Conservation (phyloP, 768 basidiomycete genomes). For the Holtermanniella nyarrowii region DNA sequence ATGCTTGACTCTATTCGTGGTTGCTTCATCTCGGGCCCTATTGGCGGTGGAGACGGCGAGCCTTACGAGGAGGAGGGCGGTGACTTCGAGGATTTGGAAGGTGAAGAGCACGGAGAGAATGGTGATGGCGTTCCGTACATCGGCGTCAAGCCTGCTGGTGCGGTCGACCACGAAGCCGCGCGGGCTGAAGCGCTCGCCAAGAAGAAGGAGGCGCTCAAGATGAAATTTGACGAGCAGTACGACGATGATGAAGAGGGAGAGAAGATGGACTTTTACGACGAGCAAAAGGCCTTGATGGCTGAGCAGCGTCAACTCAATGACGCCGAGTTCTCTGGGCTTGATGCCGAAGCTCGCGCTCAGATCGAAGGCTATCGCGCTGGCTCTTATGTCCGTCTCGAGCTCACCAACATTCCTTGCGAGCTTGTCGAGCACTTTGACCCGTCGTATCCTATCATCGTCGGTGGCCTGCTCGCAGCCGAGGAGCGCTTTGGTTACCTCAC, state of each 20-base stretch:
- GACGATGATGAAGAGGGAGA: constrained; percentile 53
- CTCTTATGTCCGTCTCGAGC: constrained; percentile 83
- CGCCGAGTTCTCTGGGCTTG: constrained; percentile 71
- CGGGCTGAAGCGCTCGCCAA: constrained; percentile 51
- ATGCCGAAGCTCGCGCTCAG: constrained; percentile 63
- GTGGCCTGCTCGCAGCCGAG: constrained; percentile 79
- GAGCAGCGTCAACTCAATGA: constrained; percentile 70
- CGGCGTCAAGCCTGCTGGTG: constrained; percentile 37
- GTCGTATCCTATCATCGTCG: constrained; percentile 77
- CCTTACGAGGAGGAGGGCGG: constrained; percentile 41
- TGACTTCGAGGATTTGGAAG: constrained; percentile 41
- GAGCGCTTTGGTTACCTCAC: constrained; percentile 88
- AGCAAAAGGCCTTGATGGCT: constrained; percentile 84
- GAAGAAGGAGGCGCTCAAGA: constrained; percentile 85
- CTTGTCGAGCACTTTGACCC: constrained; percentile 90
- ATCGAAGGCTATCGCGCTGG: constrained; percentile 89
- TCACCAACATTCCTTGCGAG: constrained; percentile 74
- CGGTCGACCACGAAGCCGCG: constrained; percentile 34
- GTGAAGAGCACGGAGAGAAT: constrained; percentile 43
- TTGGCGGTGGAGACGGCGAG: constrained; percentile 30
- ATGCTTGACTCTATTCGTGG: constrained; percentile 74
- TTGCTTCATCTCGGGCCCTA: constrained; percentile 75
- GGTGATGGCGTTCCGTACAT: constrained; percentile 42
- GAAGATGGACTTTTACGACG: constrained; percentile 78
- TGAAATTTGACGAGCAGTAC: constrained; percentile 94